A percentile compares a stretch with the other conserved stretches of the same genome.
phyloP scores from a whole-genome alignment of 305 asterid species.

The Stenogyne calaminthoides region DNA sequence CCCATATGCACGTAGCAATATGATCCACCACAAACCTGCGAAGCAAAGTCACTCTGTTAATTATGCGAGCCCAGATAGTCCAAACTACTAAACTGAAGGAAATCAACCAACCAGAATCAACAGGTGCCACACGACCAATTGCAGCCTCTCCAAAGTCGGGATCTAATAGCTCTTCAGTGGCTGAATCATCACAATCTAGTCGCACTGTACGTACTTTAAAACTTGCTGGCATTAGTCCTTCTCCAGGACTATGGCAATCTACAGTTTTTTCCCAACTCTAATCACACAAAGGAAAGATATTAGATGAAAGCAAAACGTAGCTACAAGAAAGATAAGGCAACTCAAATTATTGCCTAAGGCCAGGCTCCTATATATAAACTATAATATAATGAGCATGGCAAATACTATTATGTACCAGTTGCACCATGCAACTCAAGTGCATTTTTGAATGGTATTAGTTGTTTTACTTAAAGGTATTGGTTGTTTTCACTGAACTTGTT shows the following conservation, averaged over 20 bases:
- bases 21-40: constrained; percentile 95
- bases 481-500: too few species aligned
- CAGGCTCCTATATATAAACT: not conserved
- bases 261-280: constrained; percentile 99
- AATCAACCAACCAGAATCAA: constrained; percentile 74
- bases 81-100: not conserved
- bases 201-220: constrained; percentile 87
- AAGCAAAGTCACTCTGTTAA: constrained; percentile 25
- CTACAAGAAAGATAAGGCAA: not conserved
- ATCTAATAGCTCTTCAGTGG: constrained; percentile 88
- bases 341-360: not conserved
- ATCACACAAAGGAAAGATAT: constrained; percentile 25
- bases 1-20: constrained; percentile 88
- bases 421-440: too few species aligned
- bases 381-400: not conserved
- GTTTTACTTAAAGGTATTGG: too few species aligned
- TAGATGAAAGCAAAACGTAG: not conserved
- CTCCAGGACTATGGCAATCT: constrained; percentile 98
- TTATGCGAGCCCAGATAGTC: not conserved
- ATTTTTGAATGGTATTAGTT: too few species aligned
- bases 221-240: constrained; percentile 97
- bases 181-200: constrained; percentile 75
- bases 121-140: constrained; percentile 97
- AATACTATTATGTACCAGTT: too few species aligned
- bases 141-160: constrained; percentile 99